phyloP scores from a whole-genome alignment of 306 rosid species.

The Rosa lucieae region DNA sequence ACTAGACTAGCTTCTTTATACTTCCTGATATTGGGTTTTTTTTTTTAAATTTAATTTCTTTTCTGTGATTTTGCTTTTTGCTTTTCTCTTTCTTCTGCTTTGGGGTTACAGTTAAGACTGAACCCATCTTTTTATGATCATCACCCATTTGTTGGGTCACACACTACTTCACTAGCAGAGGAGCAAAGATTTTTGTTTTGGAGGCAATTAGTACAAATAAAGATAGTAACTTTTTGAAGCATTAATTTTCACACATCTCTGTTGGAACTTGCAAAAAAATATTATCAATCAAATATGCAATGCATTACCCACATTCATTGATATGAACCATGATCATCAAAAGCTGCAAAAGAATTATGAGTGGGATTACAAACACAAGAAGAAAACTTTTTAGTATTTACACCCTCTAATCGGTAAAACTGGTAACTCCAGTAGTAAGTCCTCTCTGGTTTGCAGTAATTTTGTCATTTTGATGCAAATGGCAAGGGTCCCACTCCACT shows the following conservation, averaged over 20 bases:
- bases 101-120: conserved; percentile 23
- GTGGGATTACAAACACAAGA: conserved; percentile 10
- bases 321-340: conserved; percentile 21
- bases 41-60: conserved; percentile 3
- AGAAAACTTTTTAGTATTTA: neutral
- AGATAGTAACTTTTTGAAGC: conserved; percentile 13
- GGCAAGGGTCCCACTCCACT: conserved; percentile 19
- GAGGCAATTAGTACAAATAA: conserved; percentile 12
- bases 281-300: conserved; percentile 10
- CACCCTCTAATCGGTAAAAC: neutral
- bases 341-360: conserved; percentile 32
- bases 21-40: conserved; percentile 33
- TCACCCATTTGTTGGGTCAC: conserved; percentile 8
- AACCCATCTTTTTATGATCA: conserved; percentile 19
- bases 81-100: conserved; percentile 27
- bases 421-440: neutral
- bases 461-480: conserved; percentile 18
- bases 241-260: conserved; percentile 16
- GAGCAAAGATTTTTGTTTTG: neutral
- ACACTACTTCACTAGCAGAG: neutral
- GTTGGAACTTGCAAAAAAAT: conserved; percentile 28
- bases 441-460: neutral
- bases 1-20: conserved; percentile 62
- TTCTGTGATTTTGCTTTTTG: conserved; percentile 27
- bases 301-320: conserved; percentile 4